Evolutionary conservation across 192 early-diverging fungal genomes (phyloP), one percentile per base, ranked within the genome.

Genomic region (Thamnidium elegans): DNA sequence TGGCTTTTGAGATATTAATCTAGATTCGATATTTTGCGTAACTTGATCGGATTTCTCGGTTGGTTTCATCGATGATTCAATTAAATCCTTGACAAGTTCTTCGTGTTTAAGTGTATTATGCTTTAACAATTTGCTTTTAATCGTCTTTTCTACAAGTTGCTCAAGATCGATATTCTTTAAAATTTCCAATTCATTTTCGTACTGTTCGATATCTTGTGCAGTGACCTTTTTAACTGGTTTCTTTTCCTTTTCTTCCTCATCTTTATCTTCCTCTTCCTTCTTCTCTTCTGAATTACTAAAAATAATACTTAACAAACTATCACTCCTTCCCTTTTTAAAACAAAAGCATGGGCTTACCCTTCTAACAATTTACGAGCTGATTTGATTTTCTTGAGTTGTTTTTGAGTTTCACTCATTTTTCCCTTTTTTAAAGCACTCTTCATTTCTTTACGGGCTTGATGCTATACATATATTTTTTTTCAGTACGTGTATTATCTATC

Each of bases 341-440:
- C 1, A 26, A 26, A 26, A 48, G 26, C 5, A 50, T 6, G 1
- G 20, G 13, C 20, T 13, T n/a, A 19, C 32, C 50, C 32, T 21
- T 58, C 15, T 31, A 21, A 1, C 31, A 20, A 60, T 26, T 50
- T 50, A 7, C 20, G 51, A 43, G 50, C 48, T 20, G 63, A 55
- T 59, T 65, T 65, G 36, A 50, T 56, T 36, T 73, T 72, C 23
- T 71, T 75, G 11, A 60, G 17, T n/a, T 66, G 68, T 36, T 52
- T 61, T 59, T 67, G 74, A 7, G 42, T 42, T 63, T 75, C 74
- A 10, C 11, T 21, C 1, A 19, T 42, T 26, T 75, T 75, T n/a
- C 51, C 55, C 21, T 75, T 75, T 48, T 75, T 75, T 13, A 75
- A 36, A 31, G 32, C n/a, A 14, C 58, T 58, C 10, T 46, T 46